Conservation (phyloP, 192 early-diverging fungal genomes). For the Coemansia sp. region DNA sequence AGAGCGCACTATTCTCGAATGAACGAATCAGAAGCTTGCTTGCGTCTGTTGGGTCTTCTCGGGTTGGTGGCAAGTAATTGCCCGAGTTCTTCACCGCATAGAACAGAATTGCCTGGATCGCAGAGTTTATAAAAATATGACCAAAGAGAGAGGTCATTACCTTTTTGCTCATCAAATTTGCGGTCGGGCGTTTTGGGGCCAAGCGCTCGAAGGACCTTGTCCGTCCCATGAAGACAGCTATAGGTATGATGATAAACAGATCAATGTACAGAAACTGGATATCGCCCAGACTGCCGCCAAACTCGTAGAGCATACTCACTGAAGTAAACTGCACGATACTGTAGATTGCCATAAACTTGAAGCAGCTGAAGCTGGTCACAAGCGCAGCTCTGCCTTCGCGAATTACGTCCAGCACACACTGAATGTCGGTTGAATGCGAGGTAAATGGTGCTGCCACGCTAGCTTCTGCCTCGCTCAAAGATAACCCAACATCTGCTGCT, state of each 20-base stretch:
- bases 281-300: slow-evolving; percentile 87
- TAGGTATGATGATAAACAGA: slow-evolving; percentile 84
- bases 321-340: slow-evolving; percentile 95
- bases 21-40: slow-evolving; percentile 70
- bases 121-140: slow-evolving; percentile 79
- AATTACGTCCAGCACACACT: slow-evolving; percentile 89
- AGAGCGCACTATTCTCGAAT: slow-evolving; percentile 91
- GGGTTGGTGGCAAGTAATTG: slow-evolving; percentile 64
- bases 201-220: slow-evolving; percentile 76
- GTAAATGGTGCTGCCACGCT: slow-evolving; percentile 99
- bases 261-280: slow-evolving; percentile 98
- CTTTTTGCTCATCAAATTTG: slow-evolving; percentile 84
- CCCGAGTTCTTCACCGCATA: slow-evolving; percentile 68
- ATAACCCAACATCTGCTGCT: slow-evolving; percentile 93
- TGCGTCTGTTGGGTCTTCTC: slow-evolving; percentile 57
- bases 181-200: slow-evolving; percentile 81
- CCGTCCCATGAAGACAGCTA: slow-evolving; percentile 89
- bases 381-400: slow-evolving; percentile 94
- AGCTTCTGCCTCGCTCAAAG: slow-evolving; percentile 95
- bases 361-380: slow-evolving; percentile 96
- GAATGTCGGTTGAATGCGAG: slow-evolving; percentile 83
- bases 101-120: slow-evolving; percentile 78
- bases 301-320: slow-evolving; percentile 87
- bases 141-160: slow-evolving; percentile 90
- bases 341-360: slow-evolving; percentile 99